Base-by-base conservation (phyloP, 2,329 filamentous ascomycete species). In the Claviceps arundinis region DNA sequence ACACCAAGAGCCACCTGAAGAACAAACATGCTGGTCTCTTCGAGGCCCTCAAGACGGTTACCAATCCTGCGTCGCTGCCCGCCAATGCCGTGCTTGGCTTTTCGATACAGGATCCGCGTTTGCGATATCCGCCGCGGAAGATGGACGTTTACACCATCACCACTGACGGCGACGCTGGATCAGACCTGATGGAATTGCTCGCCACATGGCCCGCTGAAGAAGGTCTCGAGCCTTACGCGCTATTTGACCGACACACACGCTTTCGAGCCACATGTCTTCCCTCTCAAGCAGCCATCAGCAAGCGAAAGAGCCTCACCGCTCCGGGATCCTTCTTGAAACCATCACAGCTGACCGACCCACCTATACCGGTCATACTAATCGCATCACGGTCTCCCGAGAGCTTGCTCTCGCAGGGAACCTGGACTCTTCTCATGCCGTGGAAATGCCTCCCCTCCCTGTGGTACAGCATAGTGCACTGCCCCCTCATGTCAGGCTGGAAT, bases 371-470 rank as follows among this genome's bases (percentile, higher is more conserved):
- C 41, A 72, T 91, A 1, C 68, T 94, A 5, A 73, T 88, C 4
- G 75, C 83, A 37, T 80, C 78, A 11, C 76, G 80, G 3, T 64
- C 74, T 9, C 64, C 68, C 11, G 60, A 65, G 1, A 68, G 69
- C 40, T 70, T 66, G 11, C 76, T 75, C 47, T 70, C 73, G 1
- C 81, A 85, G 47, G 84, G 85, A 0, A 82, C 76, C 0, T 97
- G 89, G 89, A 93, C 84, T 0, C 65, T 97, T 1, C 73, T 97
- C 24, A 76, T 93, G 3, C 93, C 93, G 0, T 96, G 91, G 89
- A 89, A 87, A 63, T 95, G 87, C 60, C 85, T 97, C 38, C 73
- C 81, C 38, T 81, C 88, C 0, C 74, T 96, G 37, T 98, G 93
- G 93, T 85, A 91, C 60, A 82, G 81, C 47, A 69, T 97, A 14